A percentile compares a stretch with the other conserved stretches of the same genome.
These are phyloP conservation scores for Barnettozyma vustinii DNA, from an alignment of 805 yeast genomes.

Conservation along the genomic window DNA sequence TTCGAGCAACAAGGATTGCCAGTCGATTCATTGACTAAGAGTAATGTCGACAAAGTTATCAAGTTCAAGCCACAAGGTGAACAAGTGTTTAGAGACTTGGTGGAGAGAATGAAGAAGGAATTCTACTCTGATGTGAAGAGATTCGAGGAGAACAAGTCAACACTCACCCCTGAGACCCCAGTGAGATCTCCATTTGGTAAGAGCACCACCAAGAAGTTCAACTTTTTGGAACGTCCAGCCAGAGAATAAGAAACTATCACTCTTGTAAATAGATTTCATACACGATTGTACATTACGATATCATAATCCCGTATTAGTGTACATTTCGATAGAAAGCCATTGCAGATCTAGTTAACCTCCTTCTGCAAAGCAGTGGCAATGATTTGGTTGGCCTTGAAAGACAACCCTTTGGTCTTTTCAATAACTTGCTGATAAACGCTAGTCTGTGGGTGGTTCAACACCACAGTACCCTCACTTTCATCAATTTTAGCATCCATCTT, in stretches of 20 bases:
- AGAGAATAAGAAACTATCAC: neutral
- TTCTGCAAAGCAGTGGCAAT: conserved; percentile 39
- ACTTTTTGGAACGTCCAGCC: conserved; percentile 19
- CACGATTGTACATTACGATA: neutral
- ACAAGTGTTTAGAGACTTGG: conserved; percentile 51
- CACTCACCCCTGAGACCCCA: conserved; percentile 8
- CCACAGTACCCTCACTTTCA: conserved; percentile 44
- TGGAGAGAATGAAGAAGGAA: conserved; percentile 46
- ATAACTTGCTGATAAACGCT: conserved; percentile 63
- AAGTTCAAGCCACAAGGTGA: conserved; percentile 45
- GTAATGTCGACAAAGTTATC: conserved; percentile 50
- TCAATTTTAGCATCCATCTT: conserved; percentile 51
- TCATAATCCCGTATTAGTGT: conserved; percentile 4
- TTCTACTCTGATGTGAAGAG: conserved; percentile 31
- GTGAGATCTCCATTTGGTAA: conserved; percentile 20
- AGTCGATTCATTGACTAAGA: conserved; percentile 46
- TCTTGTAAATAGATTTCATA: neutral
- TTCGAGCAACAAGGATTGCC: conserved; percentile 57
- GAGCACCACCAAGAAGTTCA: conserved; percentile 14
- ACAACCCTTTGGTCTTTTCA: conserved; percentile 61
- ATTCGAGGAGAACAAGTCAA: conserved; percentile 17
- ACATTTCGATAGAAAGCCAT: conserved; percentile 1
- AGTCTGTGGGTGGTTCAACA: conserved; percentile 48
- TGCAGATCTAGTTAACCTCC: neutral
- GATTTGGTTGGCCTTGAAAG: conserved; percentile 54